These are phyloP conservation scores for Leccinum subgranulosum DNA, from an alignment of 768 basidiomycete species.

Conservation along the genomic window DNA sequence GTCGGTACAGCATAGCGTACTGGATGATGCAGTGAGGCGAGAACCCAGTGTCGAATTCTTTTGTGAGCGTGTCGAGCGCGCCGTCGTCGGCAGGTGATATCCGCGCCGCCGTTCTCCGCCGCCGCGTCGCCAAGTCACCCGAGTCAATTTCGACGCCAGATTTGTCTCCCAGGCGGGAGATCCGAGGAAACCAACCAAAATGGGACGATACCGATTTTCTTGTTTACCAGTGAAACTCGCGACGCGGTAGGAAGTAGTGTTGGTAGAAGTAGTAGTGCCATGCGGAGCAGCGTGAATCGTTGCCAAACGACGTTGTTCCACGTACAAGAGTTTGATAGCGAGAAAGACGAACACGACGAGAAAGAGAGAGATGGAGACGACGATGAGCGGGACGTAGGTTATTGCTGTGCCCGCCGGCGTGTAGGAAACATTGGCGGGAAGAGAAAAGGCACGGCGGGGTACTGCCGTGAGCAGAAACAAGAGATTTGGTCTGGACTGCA, in stretches of 20 bases:
- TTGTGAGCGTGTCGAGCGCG: constrained; percentile 5
- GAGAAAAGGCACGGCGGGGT: constrained; percentile 8
- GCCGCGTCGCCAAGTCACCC: constrained; percentile 4
- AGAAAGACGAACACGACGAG: constrained; percentile 15
- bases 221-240: constrained; percentile 1
- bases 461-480: background rate
- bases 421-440: constrained; percentile 6
- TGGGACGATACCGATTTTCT: constrained; percentile 3
- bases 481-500: background rate
- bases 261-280: background rate
- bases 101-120: background rate
- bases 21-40: constrained; percentile 9
- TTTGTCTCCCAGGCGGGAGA: constrained; percentile 32
- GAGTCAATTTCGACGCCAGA: constrained; percentile 13
- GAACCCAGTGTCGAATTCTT: constrained; percentile 2
- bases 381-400: constrained; percentile 13
- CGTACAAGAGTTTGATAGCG: constrained; percentile 24
- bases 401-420: background rate
- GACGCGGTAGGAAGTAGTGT: background rate
- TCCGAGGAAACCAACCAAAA: constrained; percentile 30
- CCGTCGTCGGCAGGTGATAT: constrained; percentile 10
- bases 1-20: background rate
- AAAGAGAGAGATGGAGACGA: constrained; percentile 13
- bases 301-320: constrained; percentile 28
- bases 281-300: constrained; percentile 21